phyloP scores from a whole-genome alignment of 768 basidiomycete species.

The Phlebiopsis flavidoalba region DNA sequence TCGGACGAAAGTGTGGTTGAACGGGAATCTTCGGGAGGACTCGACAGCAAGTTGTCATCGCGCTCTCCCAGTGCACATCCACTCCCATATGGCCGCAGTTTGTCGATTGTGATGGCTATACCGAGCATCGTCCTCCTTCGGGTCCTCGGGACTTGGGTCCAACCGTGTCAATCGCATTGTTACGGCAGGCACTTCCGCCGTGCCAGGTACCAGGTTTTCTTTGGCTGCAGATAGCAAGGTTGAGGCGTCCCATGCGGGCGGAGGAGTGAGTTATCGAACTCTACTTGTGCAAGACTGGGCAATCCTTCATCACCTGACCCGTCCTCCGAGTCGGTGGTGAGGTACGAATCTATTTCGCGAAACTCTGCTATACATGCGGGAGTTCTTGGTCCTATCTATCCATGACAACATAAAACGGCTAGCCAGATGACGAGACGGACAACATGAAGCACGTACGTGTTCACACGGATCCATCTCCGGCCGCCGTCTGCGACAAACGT shows the following conservation, averaged over 20 bases:
- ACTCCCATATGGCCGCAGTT: slow-evolving; percentile 60
- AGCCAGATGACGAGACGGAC: not conserved
- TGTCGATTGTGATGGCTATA: slow-evolving; percentile 54
- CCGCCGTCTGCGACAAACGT: slow-evolving; percentile 77
- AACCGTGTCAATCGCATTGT: slow-evolving; percentile 70
- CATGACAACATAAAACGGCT: not conserved
- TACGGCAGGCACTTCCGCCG: slow-evolving; percentile 37
- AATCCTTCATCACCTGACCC: slow-evolving; percentile 19
- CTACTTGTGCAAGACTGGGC: slow-evolving; percentile 35
- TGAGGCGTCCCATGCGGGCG: slow-evolving; percentile 60
- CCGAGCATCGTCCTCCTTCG: slow-evolving; percentile 42
- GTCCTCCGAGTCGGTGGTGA: slow-evolving; percentile 54
- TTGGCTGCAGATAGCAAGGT: slow-evolving; percentile 59
- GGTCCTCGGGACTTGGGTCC: slow-evolving; percentile 33
- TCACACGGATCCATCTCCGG: slow-evolving; percentile 75
- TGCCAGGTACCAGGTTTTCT: slow-evolving; percentile 42
- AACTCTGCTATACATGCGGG: slow-evolving; percentile 76
- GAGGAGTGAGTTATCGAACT: slow-evolving; percentile 71
- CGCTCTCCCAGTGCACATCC: slow-evolving; percentile 64
- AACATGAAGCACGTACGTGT: slow-evolving; percentile 63
- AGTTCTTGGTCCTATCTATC: slow-evolving; percentile 73
- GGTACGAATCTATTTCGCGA: slow-evolving; percentile 77
- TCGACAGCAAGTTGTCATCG: slow-evolving; percentile 20
- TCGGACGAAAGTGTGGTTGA: slow-evolving; percentile 15
- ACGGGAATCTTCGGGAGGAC: slow-evolving; percentile 11